Evolutionary conservation across 768 basidiomycete genomes (phyloP).

Genomic region (Lentinula detonsa): DNA sequence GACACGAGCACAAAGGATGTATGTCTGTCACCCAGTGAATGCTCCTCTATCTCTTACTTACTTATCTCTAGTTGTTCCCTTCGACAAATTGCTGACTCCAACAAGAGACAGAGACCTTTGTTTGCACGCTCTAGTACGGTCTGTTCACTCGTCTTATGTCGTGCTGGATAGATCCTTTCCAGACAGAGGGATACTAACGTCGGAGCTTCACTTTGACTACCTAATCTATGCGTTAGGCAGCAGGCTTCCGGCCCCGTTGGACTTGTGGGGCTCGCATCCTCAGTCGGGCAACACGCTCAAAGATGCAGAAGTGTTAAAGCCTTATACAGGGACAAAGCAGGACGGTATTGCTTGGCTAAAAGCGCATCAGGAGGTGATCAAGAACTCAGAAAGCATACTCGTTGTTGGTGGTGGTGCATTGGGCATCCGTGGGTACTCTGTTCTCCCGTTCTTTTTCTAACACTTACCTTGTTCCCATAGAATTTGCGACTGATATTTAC

Average conservation of each 20-base stretch:
- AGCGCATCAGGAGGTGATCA: slow-evolving; percentile 42
- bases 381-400: slow-evolving; percentile 43
- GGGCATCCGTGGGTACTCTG: slow-evolving; percentile 51
- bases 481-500: slow-evolving; percentile 60
- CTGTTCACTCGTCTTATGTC: slow-evolving; percentile 24
- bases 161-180: slow-evolving; percentile 44
- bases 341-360: slow-evolving; percentile 47
- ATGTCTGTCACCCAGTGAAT: slow-evolving; percentile 17
- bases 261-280: slow-evolving; percentile 38
- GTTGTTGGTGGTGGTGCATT: slow-evolving; percentile 71
- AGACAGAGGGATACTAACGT: slow-evolving; percentile 31
- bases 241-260: slow-evolving; percentile 45
- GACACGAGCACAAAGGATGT: slow-evolving; percentile 65
- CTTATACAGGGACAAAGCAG: slow-evolving; percentile 37
- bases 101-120: neutral
- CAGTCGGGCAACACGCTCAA: neutral
- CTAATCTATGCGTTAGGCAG: slow-evolving; percentile 59
- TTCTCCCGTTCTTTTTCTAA: neutral
- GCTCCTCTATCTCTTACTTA: neutral
- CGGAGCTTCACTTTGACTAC: slow-evolving; percentile 44
- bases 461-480: slow-evolving; percentile 22
- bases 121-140: neutral
- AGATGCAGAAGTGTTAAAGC: neutral
- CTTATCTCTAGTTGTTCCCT: slow-evolving; percentile 41
- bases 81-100: slow-evolving; percentile 29